Evolutionary conservation across 306 rosid genomes (phyloP), one percentile per base, ranked within the genome.

Genomic region (Quercus wislizeni): DNA sequence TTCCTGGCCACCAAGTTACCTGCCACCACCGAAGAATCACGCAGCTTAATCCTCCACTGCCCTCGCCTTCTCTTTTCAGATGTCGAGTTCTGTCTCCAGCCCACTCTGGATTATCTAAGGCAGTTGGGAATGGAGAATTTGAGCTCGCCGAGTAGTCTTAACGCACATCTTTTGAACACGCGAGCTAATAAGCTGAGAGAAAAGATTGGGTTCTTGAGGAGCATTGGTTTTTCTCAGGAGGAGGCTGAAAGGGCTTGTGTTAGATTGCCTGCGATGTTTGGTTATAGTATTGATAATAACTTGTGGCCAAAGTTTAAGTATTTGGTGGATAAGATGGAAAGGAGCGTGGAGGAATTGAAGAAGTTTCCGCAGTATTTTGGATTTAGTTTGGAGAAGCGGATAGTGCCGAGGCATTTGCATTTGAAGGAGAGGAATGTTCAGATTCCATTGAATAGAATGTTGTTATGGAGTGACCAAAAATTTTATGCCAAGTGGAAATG

Each of bases 321-420:
- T 74, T 72, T 91, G 82, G 86, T 90, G 73, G 61, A 78, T 68
- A 94, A 89, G 20, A 95, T 95, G 98, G 83, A 86, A 76, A 86
- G 92, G 35, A 89, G 83, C 3, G 62, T 91, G 80, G 89, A 90
- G 19, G 98, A 95, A 74, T 74, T 92, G 88, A 92, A 81, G 72
- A 28, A 1, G 75, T 92, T 95, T 55, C 98, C 97, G 3, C 93
- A 88, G 87, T 90, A 89, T 73, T 95, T 95, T 70, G 98, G 87
- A 18, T 95, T 92, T 52, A 92, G 96, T 52, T 83, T 91, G 87
- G 89, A 86, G 79, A 87, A 83, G 55, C 82, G 90, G 74, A 91
- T 95, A 31, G 82, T 13, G 58, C 98, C 96, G 0, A 85, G 98
- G 31, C 96, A 92, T 78, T 80, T 90, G 83, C 98, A 89, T 85